Evolutionary conservation across 2,329 filamentous ascomycete genomes (phyloP).

Genomic region (Drechslerella coelobrocha): DNA sequence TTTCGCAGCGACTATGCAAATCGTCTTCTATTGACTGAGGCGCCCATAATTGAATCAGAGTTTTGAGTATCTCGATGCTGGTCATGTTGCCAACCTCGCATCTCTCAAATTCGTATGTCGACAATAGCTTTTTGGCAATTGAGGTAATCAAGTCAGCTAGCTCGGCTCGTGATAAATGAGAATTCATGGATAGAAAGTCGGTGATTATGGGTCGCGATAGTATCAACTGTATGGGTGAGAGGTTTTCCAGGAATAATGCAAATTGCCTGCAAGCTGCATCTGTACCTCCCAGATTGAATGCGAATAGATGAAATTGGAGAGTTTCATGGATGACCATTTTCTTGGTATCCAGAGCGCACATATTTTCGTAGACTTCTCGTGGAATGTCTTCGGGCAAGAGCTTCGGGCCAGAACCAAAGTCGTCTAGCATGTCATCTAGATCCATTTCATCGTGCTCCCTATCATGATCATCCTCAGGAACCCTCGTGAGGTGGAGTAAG

Average conservation of each 20-base stretch:
- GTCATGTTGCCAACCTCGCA: constrained; percentile 76
- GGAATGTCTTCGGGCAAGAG: constrained; percentile 45
- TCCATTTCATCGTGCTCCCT: constrained; percentile 59
- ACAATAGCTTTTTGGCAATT: constrained; percentile 62
- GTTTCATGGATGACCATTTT: constrained; percentile 51
- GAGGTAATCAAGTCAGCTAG: constrained; percentile 61
- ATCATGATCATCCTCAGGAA: constrained; percentile 19
- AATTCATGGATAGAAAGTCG: constrained; percentile 52
- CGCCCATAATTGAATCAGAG: constrained; percentile 70
- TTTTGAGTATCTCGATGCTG: constrained; percentile 72
- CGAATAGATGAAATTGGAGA: constrained; percentile 52
- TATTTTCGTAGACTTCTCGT: constrained; percentile 52
- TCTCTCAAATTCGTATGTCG: constrained; percentile 69
- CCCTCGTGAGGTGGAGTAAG: constrained; percentile 20
- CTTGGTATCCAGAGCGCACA: constrained; percentile 51
- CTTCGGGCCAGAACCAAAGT: constrained; percentile 41
- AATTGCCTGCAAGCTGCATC: constrained; percentile 50
- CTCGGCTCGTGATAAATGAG: constrained; percentile 56
- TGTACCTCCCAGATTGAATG: constrained; percentile 23
- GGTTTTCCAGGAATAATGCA: constrained; percentile 50
- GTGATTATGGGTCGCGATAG: constrained; percentile 52
- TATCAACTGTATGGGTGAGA: constrained; percentile 51
- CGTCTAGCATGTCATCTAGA: constrained; percentile 56
- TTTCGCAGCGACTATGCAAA: constrained; percentile 71
- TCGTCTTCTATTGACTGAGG: constrained; percentile 64